A percentile compares a stretch with the other conserved stretches of the same genome.
Conservation (phyloP, 2,329 filamentous ascomycete species). For the Tympanopsis confertula region DNA sequence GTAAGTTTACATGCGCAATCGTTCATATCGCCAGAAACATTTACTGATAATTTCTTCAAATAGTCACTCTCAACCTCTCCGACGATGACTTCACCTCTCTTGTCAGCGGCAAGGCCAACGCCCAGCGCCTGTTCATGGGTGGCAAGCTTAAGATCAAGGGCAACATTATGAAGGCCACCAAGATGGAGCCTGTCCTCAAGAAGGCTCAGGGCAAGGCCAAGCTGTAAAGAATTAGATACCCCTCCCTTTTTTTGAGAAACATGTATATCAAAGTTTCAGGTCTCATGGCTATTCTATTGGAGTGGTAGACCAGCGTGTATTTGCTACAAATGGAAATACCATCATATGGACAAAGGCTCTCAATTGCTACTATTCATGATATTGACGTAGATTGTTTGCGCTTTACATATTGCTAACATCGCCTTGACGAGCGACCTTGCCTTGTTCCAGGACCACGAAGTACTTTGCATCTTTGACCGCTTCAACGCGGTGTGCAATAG, state of each 20-base stretch:
- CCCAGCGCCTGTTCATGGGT: conserved; percentile 93
- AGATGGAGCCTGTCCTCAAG: conserved; percentile 85
- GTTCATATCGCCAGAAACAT: too few species aligned
- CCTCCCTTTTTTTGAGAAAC: too few species aligned
- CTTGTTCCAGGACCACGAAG: background rate
- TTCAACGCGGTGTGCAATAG: conserved; percentile 2
- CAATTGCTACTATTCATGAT: too few species aligned
- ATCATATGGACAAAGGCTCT: too few species aligned
- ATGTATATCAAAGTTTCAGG: too few species aligned
- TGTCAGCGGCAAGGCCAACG: conserved; percentile 78
- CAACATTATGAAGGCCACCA: conserved; percentile 96
- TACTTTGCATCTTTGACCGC: conserved; percentile 1
- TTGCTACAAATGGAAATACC: too few species aligned
- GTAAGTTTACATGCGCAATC: conserved; percentile 40
- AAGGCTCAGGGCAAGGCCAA: conserved; percentile 78
- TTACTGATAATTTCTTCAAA: background rate
- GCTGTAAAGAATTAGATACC: too few species aligned
- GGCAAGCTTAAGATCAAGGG: conserved; percentile 98
- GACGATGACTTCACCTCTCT: conserved; percentile 81
- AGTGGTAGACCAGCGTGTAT: too few species aligned
- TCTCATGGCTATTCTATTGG: too few species aligned
- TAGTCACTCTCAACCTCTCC: conserved; percentile 75
- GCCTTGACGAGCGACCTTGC: background rate
- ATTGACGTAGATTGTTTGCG: too few species aligned
- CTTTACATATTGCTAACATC: background rate